These are phyloP conservation scores for Euphrasia arctica DNA, from an alignment of 305 asterid genomes.

Conservation along the genomic window DNA sequence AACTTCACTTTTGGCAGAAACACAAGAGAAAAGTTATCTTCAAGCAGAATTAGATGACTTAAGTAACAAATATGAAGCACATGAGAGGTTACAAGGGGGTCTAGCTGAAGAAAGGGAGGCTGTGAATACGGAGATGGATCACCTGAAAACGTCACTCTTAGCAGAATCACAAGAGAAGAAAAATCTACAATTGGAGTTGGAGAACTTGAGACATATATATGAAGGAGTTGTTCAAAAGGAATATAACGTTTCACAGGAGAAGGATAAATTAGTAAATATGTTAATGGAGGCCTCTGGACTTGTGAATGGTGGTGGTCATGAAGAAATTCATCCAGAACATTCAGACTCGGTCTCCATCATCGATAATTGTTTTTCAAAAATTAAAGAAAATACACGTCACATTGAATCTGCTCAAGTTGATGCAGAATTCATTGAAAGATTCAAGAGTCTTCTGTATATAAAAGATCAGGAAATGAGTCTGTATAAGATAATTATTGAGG, in stretches of 20 bases:
- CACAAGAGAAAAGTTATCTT: constrained; percentile 55
- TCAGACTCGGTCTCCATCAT: constrained; percentile 42
- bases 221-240: constrained; percentile 45
- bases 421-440: constrained; percentile 44
- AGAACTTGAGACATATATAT: constrained; percentile 40
- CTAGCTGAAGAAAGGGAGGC: constrained; percentile 38
- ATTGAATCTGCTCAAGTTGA: constrained; percentile 41
- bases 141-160: constrained; percentile 39
- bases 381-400: constrained; percentile 50
- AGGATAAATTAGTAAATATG: constrained; percentile 46
- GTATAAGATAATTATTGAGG: constrained; percentile 56
- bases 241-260: constrained; percentile 39
- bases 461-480: constrained; percentile 64
- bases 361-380: constrained; percentile 57
- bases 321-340: constrained; percentile 38
- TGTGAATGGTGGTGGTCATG: constrained; percentile 34
- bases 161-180: constrained; percentile 51
- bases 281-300: constrained; percentile 76
- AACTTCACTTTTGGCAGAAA: constrained; percentile 56
- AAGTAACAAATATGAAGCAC: constrained; percentile 35
- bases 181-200: constrained; percentile 45
- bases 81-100: constrained; percentile 39
- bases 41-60: constrained; percentile 55
- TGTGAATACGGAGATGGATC: constrained; percentile 38
- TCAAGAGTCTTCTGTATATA: constrained; percentile 64